These are phyloP conservation scores for Asterella californica DNA, from an alignment of 225 moss, liverwort and hornwort species.

Conservation along the genomic window DNA sequence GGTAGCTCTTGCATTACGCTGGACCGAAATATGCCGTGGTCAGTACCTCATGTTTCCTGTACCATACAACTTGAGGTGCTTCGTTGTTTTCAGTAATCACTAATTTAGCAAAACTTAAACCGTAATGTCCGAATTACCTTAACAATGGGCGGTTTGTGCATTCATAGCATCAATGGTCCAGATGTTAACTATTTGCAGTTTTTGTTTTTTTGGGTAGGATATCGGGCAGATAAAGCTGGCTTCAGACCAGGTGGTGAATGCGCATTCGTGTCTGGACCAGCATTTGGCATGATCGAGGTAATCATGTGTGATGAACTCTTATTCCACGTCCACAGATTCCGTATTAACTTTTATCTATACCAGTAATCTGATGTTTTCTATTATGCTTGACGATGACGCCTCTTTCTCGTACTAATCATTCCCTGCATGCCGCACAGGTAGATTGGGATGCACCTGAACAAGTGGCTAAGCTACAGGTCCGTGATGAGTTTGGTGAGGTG, in stretches of 20 bases:
- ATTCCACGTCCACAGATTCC: neutral
- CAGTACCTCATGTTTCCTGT: neutral
- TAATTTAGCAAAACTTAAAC: neutral
- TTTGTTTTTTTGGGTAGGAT: constrained; percentile 39
- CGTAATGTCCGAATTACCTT: neutral
- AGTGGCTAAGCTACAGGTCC: constrained; percentile 65
- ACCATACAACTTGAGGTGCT: neutral
- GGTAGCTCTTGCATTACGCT: too few relatives aligned
- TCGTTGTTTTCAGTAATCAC: neutral
- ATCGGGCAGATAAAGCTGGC: constrained; percentile 70
- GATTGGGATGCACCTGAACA: constrained; percentile 68
- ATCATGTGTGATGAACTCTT: neutral
- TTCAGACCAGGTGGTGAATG: constrained; percentile 70
- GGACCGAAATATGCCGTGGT: neutral
- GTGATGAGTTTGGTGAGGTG: constrained; percentile 59
- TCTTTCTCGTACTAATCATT: neutral
- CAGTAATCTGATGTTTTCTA: neutral
- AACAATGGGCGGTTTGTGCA: neutral
- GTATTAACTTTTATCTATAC: neutral
- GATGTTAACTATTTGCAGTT: constrained; percentile 1
- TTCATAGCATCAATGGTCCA: neutral
- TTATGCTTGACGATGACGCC: neutral
- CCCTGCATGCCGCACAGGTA: constrained; percentile 37
- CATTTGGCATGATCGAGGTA: constrained; percentile 91
- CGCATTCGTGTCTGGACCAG: constrained; percentile 80